Percentiles rank a stretch among this genome's conserved stretches.
Conservation (phyloP, 345 rosid genomes). For the Aurinia saxatilis region DNA sequence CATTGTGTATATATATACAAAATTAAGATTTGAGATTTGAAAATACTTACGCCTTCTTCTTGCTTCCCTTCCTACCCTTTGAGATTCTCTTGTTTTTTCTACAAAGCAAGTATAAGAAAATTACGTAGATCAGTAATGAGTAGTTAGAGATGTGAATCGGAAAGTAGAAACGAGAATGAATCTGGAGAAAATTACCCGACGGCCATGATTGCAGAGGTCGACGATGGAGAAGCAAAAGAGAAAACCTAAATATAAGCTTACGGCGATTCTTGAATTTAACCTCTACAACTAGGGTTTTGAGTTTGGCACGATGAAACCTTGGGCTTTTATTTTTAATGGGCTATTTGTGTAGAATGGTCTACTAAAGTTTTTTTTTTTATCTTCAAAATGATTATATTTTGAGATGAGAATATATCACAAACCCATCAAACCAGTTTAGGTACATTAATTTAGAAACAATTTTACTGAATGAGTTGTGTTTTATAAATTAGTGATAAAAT, state of each 20-base stretch:
- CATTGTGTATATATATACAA: no score
- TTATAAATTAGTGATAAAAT: no score
- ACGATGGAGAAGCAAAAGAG: not conserved
- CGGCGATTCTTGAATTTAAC: conserved; percentile 23
- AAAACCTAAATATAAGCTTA: not conserved
- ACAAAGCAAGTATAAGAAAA: not conserved
- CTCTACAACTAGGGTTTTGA: conserved; percentile 16
- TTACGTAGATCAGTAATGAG: not conserved
- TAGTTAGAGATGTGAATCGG: not conserved
- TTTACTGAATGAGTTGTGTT: no score
- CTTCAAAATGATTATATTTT: no score
- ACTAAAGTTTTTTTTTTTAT: not conserved
- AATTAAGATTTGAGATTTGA: no score
- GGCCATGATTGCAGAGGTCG: conserved; percentile 27
- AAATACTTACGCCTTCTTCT: conserved; percentile 82
- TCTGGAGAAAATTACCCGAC: conserved; percentile 20
- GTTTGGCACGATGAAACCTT: not conserved
- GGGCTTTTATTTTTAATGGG: conserved; percentile 5
- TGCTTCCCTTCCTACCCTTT: conserved; percentile 93
- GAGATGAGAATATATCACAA: no score
- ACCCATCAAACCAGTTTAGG: no score
- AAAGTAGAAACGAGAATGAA: not conserved
- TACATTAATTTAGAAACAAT: no score
- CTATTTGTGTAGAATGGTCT: not conserved
- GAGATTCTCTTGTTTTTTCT: conserved; percentile 98